These are phyloP conservation scores for Kuraishia capsulata DNA, from an alignment of 805 yeast genomes.

Conservation along the genomic window DNA sequence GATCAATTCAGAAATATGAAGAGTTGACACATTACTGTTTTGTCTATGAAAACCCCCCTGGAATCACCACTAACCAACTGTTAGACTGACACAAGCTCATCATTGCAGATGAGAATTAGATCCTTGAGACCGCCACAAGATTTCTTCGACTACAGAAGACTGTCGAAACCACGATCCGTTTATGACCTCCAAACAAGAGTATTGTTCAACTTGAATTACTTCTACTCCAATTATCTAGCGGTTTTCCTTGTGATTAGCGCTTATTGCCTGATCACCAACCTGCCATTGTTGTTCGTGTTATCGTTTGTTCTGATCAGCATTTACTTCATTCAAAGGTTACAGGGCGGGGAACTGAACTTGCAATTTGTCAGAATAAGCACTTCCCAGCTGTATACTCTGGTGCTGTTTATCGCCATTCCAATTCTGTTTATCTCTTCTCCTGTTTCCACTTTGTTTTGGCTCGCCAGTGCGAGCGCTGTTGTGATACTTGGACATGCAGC, in stretches of 20 bases:
- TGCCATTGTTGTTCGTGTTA: slow-evolving; percentile 63
- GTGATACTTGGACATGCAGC: slow-evolving; percentile 81
- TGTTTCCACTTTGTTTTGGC: slow-evolving; percentile 83
- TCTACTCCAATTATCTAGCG: slow-evolving; percentile 73
- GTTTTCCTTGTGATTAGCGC: slow-evolving; percentile 60
- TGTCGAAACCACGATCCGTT: slow-evolving; percentile 76
- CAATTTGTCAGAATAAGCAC: slow-evolving; percentile 57
- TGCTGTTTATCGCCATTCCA: slow-evolving; percentile 42
- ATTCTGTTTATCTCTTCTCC: slow-evolving; percentile 70
- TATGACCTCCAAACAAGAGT: slow-evolving; percentile 81
- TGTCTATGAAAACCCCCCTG: background rate
- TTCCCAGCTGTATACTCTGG: slow-evolving; percentile 76
- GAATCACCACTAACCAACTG: background rate
- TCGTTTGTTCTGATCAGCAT: slow-evolving; percentile 28
- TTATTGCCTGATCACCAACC: slow-evolving; percentile 78
- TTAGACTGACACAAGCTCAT: slow-evolving; percentile 23
- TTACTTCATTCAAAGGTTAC: slow-evolving; percentile 31
- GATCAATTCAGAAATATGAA: background rate
- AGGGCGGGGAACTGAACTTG: slow-evolving; percentile 18
- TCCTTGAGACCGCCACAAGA: slow-evolving; percentile 80
- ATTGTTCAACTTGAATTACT: slow-evolving; percentile 74
- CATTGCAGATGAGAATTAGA: slow-evolving; percentile 53
- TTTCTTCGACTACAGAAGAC: slow-evolving; percentile 78
- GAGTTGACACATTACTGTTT: background rate
- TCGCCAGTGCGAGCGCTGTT: slow-evolving; percentile 76